Base-by-base conservation (phyloP, 257 asterid species). In the Nemophila menziesii region DNA sequence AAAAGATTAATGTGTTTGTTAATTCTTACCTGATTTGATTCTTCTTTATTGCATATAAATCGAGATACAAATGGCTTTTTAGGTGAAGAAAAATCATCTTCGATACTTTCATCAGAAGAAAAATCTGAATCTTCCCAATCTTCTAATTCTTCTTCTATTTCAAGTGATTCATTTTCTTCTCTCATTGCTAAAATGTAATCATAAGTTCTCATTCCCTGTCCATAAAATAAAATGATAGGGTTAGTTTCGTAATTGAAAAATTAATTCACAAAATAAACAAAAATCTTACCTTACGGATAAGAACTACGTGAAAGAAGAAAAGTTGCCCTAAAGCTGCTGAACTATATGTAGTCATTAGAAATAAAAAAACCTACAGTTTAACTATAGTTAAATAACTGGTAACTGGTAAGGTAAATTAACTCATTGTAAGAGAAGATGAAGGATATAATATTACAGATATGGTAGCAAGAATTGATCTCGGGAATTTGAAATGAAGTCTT, bases 161-260 rank as follows among this genome's bases (percentile, higher is more conserved):
- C 94, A 70, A 68, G 53, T 6, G 73, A 45, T 57, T 60, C 63
- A 51, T 72, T 74, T 65, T 78, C 92, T 68, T 84, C 96, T 70
- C 66, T 80, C 98, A 89, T 80, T 52, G 96, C 94, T 66, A 80
- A 58, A 57, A 89, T 84, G 65, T 84, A 89, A 48, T 89, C 98
- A 52, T 89, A 84, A 19, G 98, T 89, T 66, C 93, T 76, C 71
- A 89, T 89, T 52, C 98, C 98, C 98, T 89, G 82, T 54, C 58
- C n/a, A n/a, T n/a, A n/a, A n/a, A n/a, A n/a, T n/a, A 54, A 63
- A 17, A 46, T n/a, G 20, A 48, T 14, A 20, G 34, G 14, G 21
- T 11, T 15, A 41, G 11, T 26, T 43, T 44, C 27, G 24, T 16
- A 24, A 47, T n/a, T n/a, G n/a, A n/a, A n/a, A n/a, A 27, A 5